Evolutionary conservation across 345 rosid species (phyloP), one percentile per base, ranked within the genome.

Genomic region (Excoecaria agallocha): DNA sequence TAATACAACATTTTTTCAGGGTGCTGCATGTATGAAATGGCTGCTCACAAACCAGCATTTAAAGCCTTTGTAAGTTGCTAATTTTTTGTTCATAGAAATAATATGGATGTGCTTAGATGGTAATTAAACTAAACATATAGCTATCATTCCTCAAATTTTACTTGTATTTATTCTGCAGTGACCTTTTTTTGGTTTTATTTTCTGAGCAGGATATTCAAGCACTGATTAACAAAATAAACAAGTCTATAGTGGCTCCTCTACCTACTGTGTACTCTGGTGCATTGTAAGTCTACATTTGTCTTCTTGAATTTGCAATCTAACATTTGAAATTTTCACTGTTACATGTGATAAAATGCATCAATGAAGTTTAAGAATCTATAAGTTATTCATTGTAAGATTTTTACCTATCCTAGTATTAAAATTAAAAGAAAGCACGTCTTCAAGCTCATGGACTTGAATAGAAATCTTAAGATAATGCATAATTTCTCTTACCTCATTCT

Each of bases 1-100:
- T 76, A 11, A 54, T 30, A 22, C 71, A 73, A 46, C 66, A 38
- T 78, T 58, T 77, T 71, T 80, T 73, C 91, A 95, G 99, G 99
- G 70, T 95, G 99, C 86, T 95, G 99, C 87, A 83, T 95, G 74
- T 95, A 90, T 85, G 99, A 95, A 86, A 95, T 95, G 92, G 84
- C 96, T 58, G 85, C 97, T 63, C 88, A 84, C 83, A 93, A 85
- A 86, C 92, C 99, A 39, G 98, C 99, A 74, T 95, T 95, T 83
- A 95, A 91, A 85, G 99, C 99, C 68, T 93, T 95, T 78, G 98
- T 95, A 82, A 89, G 93, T 76, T 51, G 51, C 55, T 61, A 13
- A 35, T 83, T 71, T 66, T 38, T 25, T 48, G 66, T 51, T 51
- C 16, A 37, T n/a, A 20, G 12, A 50, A 6, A 55, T 19, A 58